Base-by-base conservation (phyloP, 2,329 filamentous ascomycete species). In the Penicillium glabrum region DNA sequence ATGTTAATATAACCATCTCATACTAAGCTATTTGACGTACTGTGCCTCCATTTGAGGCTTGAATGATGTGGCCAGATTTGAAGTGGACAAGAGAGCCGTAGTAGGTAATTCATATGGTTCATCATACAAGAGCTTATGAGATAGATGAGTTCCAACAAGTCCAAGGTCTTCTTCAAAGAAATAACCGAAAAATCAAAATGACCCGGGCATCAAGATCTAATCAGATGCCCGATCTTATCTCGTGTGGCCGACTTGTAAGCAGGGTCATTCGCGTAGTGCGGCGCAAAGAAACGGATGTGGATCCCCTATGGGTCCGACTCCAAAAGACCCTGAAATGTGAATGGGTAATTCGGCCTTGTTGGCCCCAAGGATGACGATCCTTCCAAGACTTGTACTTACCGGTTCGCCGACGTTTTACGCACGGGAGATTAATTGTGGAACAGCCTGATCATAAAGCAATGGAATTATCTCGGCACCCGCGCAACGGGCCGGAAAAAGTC, bases 171-270 rank as follows among this genome's bases (percentile, higher is more conserved):
- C 3, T 7, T 14, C 21, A 23, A 23, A 23, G 21, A 1, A 23
- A 23, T 3, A 23, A 23, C 21, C 3, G 21, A 8, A 16, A 33
- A 1, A 4, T 5, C 46, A 48, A 37, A 14, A 5, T 37, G 16
- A n/a, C 23, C 19, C 1, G 10, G 21, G n/a, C 41, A 45, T 29
- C 19, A 41, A 33, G 49, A 51, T 51, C 49, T 51, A 51, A 51
- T 51, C 49, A 51, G 49, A 51, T 51, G 37, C 26, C 8, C 21
- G 47, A 51, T 51, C 49, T 51, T 51, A 51, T 51, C 49, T 51
- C 35, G 10, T 29, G 48, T 41, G 35, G 26, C 48, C 9, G 19
- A 23, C 16, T 16, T 23, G n/a, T 3, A 48, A 23, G 27, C 46
- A 48, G 46, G 46, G 19, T 24, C 21, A 13, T 48, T 48, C 29